Conservation (phyloP, 176 grass and related monocot species). For the Carex littledalei region DNA sequence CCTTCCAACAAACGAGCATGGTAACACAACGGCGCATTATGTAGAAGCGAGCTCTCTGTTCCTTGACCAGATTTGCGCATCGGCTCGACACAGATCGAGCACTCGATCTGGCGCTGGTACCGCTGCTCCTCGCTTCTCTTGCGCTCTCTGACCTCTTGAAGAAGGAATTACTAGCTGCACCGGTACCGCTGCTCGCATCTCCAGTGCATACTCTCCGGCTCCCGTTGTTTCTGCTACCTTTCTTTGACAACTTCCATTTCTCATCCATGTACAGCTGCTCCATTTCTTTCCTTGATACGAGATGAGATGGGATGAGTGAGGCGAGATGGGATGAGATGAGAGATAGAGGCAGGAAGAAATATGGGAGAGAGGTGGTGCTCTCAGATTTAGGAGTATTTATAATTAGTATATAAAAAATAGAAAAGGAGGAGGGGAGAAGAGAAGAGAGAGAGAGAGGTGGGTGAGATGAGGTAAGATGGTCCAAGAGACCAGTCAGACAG, state of each 20-base stretch:
- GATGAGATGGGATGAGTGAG: neutral
- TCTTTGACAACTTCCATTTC: slow-evolving; percentile 96
- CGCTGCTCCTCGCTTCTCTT: slow-evolving; percentile 41
- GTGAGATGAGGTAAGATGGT: neutral
- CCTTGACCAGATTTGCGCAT: slow-evolving; percentile 72
- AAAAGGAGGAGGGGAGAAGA: neutral
- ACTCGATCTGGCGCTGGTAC: neutral
- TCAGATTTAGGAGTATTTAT: neutral
- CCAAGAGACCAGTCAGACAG: slow-evolving; percentile 1
- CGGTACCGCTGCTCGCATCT: neutral
- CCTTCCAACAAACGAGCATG: slow-evolving; percentile 95
- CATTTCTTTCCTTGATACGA: slow-evolving; percentile 19
- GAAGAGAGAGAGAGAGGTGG: neutral
- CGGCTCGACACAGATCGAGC: slow-evolving; percentile 60
- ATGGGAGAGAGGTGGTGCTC: neutral
- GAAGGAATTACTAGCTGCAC: slow-evolving; percentile 23
- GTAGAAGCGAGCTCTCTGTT: slow-evolving; percentile 91
- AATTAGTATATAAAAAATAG: neutral
- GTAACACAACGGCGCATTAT: slow-evolving; percentile 92
- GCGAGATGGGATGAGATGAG: neutral
- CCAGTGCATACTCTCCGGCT: slow-evolving; percentile 46
- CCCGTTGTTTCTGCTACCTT: slow-evolving; percentile 61
- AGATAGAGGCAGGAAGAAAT: neutral
- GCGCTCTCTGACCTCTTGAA: slow-evolving; percentile 54
- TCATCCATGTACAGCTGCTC: slow-evolving; percentile 78